Evolutionary conservation across 768 basidiomycete genomes (phyloP).

Genomic region (Kwoniella newhampshirensis): DNA sequence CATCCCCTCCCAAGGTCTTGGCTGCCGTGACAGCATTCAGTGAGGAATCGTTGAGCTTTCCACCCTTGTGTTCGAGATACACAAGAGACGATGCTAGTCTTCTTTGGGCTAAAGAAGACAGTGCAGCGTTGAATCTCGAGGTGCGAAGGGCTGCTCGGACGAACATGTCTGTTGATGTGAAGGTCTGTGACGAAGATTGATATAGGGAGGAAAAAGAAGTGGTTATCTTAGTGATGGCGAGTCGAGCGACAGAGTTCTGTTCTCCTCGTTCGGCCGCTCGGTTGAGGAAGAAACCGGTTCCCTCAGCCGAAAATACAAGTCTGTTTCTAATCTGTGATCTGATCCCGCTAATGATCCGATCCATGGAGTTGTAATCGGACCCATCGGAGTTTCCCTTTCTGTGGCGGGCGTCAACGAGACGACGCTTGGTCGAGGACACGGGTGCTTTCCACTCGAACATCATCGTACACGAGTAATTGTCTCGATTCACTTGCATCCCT

Average conservation of each 20-base stretch:
- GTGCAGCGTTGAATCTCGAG: not conserved
- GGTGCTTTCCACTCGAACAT: no score
- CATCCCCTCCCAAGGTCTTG: conserved; percentile 75
- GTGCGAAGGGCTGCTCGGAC: conserved; percentile 17
- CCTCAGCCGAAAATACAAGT: no score
- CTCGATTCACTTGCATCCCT: no score
- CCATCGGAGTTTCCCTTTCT: no score
- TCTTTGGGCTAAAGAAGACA: conserved; percentile 21
- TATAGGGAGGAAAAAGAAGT: not conserved
- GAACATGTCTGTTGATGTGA: conserved; percentile 3
- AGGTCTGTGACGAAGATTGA: not conserved
- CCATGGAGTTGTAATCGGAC: no score
- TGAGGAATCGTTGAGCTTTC: conserved; percentile 76
- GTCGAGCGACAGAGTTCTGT: no score
- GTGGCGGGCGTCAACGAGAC: no score
- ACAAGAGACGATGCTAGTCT: conserved; percentile 60
- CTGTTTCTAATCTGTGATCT: no score
- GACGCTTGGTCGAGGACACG: not conserved
- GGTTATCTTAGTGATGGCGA: not conserved
- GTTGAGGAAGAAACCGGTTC: no score
- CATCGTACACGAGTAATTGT: no score
- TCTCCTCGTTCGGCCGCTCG: no score
- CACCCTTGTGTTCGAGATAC: conserved; percentile 82
- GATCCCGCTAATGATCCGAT: no score
- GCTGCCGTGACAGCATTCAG: conserved; percentile 92